phyloP scores from a whole-genome alignment of 257 asterid species.

The Gentiana dahurica region DNA sequence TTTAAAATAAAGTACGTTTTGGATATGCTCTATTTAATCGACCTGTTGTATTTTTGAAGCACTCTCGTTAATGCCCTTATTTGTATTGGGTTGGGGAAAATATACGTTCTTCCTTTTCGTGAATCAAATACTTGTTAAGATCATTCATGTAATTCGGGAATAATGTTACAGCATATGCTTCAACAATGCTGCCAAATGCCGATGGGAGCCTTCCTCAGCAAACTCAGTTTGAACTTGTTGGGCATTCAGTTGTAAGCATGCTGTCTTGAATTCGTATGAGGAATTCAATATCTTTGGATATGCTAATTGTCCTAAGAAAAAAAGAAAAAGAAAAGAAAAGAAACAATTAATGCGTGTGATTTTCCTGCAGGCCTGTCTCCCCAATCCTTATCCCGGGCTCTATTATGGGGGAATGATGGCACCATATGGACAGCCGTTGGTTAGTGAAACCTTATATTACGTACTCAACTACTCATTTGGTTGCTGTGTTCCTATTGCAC shows the following conservation, averaged over 20 bases:
- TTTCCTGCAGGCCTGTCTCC: constrained; percentile 46
- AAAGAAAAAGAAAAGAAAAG: no score
- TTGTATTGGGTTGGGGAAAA: no score
- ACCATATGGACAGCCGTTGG: constrained; percentile 79
- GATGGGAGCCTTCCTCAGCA: constrained; percentile 37
- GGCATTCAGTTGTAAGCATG: constrained; percentile 68
- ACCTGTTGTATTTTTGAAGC: no score
- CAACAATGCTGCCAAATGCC: constrained; percentile 33
- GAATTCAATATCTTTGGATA: no score
- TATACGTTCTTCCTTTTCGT: constrained; percentile 1
- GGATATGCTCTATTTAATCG: no score
- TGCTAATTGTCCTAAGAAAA: no score
- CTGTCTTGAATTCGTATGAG: no score
- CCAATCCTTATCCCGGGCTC: constrained; percentile 44
- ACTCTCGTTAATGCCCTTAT: no score
- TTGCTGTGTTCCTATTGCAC: no score
- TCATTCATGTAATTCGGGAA: constrained; percentile 16
- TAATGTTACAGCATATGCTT: constrained; percentile 32
- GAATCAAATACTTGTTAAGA: constrained; percentile 8
- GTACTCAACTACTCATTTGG: no score
- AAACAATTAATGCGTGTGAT: constrained; percentile 1
- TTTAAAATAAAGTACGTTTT: no score
- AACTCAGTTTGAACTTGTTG: constrained; percentile 56
- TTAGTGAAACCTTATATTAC: constrained; percentile 14
- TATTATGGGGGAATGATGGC: constrained; percentile 72